Evolutionary conservation across 2,329 filamentous ascomycete species (phyloP).

Genomic region (Colletotrichum chrysophilum): DNA sequence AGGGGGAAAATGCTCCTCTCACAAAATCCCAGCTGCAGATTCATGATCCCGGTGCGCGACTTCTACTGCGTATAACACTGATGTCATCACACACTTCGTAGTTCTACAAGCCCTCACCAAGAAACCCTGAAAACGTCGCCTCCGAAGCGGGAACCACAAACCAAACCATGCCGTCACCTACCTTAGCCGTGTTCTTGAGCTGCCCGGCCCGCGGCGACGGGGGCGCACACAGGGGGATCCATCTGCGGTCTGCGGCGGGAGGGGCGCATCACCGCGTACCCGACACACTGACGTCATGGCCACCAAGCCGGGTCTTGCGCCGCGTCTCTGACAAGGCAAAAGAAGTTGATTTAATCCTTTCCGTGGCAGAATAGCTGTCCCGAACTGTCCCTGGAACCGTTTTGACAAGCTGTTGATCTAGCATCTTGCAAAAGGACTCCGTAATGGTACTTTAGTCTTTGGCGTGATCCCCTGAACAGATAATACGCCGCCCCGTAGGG

Average conservation of each 20-base stretch:
- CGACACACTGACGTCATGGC: not conserved
- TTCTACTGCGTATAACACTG: not conserved
- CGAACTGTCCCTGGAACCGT: not conserved
- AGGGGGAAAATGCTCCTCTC: not conserved
- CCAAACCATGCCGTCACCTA: constrained; percentile 7
- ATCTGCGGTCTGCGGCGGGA: not conserved
- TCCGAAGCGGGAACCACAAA: not conserved
- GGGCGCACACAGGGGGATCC: not conserved
- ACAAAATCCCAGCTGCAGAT: not conserved
- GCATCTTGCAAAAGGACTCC: not conserved
- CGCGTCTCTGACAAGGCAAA: not conserved
- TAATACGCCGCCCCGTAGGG: not conserved
- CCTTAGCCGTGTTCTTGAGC: not conserved
- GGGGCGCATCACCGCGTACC: not conserved
- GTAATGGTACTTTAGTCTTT: not conserved
- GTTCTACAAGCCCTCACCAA: not conserved
- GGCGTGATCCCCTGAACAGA: not conserved
- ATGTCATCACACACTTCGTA: not conserved
- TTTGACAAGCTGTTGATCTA: not conserved
- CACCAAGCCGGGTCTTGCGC: not conserved
- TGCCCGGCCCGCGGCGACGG: not conserved
- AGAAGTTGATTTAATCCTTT: not conserved
- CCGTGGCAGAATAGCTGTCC: not conserved
- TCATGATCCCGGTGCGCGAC: not conserved
- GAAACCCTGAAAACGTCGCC: not conserved